Base-by-base conservation (phyloP, 2,329 filamentous ascomycete genomes). In the Triangularia setosa region DNA sequence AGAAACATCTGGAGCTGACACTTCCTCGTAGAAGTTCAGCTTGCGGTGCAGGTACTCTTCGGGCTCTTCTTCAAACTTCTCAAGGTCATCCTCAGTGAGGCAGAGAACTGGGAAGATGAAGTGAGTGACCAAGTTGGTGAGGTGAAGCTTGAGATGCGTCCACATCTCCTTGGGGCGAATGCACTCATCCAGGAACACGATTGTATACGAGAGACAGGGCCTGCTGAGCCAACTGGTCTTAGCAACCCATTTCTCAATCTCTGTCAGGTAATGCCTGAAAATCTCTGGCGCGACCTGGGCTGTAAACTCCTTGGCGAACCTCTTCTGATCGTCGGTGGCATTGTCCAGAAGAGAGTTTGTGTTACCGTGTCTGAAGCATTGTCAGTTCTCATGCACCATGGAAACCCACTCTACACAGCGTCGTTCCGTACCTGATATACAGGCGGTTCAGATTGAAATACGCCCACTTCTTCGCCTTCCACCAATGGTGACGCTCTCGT, bases 391-490 rank as follows among this genome's bases (percentile, higher is more conserved):
- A 57, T n/a, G 28, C 8, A 40, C 1, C 18, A 40, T 67, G 56
- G 5, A n/a, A 83, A 67, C 80, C 12, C 5, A 7, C 16, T 24
- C n/a, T 8, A 30, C 27, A 6, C 52, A 25, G 21, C 52, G 9
- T 12, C 24, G 52, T 2, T 24, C 12, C 21, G 16, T 54, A 94
- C 91, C 92, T 87, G 71, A 98, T 93, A 74, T 95, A 99, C 18
- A 99, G 86, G 67, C 95, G 87, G 80, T 99, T 99, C 71, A 99
- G 80, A 78, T 98, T 98, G 73, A 95, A 96, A 78, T 97, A 99
- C 14, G 94, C 91, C 95, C 95, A 98, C 79, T 99, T 99, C 88
- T 98, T 98, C 68, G 93, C 91, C 82, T 98, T 99, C 94, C 94
- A 99, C 94, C 95, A 99, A 77, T 97, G 93, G 75, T 97, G 93